phyloP scores from a whole-genome alignment of 2,329 filamentous ascomycete species.

The Colletotrichum sp. region DNA sequence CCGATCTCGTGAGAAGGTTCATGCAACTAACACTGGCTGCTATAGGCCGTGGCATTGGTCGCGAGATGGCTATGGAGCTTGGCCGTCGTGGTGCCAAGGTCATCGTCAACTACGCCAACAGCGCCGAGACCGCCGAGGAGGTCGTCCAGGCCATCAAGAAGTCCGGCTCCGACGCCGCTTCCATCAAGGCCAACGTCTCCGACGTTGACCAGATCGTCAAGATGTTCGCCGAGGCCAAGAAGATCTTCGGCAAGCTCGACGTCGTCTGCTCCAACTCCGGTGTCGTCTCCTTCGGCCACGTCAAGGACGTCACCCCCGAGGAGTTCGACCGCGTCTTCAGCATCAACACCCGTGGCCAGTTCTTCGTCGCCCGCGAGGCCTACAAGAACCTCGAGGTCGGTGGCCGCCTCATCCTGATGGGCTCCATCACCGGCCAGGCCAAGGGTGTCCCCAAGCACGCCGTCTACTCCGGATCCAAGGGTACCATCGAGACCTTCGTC shows the following conservation, averaged over 20 bases:
- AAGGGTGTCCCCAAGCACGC: constrained; percentile 74
- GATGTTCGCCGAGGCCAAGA: constrained; percentile 68
- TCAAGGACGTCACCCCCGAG: constrained; percentile 72
- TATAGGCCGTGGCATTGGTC: constrained; percentile 62
- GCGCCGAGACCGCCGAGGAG: constrained; percentile 60
- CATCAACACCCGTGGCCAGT: constrained; percentile 72
- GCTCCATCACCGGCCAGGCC: constrained; percentile 71
- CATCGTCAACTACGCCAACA: constrained; percentile 65
- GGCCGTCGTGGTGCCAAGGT: constrained; percentile 62
- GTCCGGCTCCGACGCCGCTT: constrained; percentile 64
- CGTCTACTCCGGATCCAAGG: constrained; percentile 78
- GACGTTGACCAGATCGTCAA: constrained; percentile 66
- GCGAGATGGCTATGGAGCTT: constrained; percentile 63
- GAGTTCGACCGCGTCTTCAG: constrained; percentile 75
- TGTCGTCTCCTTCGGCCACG: constrained; percentile 71
- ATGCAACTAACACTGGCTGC: background rate
- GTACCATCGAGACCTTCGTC: constrained; percentile 78
- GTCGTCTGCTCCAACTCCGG: constrained; percentile 76
- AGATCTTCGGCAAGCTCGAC: constrained; percentile 70
- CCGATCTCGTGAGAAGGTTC: background rate
- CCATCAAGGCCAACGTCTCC: constrained; percentile 72
- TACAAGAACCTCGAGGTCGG: constrained; percentile 73
- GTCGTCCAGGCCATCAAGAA: constrained; percentile 56
- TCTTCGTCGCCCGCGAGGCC: constrained; percentile 74
- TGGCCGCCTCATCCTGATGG: constrained; percentile 76